Percentiles rank a stretch among this genome's conserved stretches.
Conservation (phyloP, 306 rosid species). For the Sechiopsis laciniata region DNA sequence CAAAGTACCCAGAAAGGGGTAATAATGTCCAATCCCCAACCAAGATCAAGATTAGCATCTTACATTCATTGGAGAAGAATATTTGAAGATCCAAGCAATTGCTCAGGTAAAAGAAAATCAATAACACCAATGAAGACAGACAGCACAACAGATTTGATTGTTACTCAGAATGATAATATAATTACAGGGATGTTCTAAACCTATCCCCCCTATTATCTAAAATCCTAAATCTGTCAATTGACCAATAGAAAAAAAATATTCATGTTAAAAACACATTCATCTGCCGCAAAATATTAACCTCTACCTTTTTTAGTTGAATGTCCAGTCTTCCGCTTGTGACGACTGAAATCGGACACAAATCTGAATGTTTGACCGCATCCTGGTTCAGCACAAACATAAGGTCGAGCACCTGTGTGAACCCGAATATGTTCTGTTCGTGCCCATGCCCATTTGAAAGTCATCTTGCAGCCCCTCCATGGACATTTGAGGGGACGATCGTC, state of each 20-base stretch:
- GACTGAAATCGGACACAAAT: constrained; percentile 96
- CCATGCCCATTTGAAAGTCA: constrained; percentile 99
- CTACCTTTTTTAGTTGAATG: constrained; percentile 71
- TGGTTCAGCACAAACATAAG: constrained; percentile 78
- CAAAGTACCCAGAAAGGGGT: constrained; percentile 1
- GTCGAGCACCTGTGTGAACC: constrained; percentile 94
- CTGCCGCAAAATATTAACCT: constrained; percentile 30
- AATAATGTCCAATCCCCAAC: constrained; percentile 20
- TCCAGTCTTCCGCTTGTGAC: constrained; percentile 97
- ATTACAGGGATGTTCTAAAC: constrained; percentile 59
- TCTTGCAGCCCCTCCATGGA: constrained; percentile 99
- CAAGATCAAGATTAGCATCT: constrained; percentile 33
- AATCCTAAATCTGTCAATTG: constrained; percentile 58
- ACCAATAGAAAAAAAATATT: constrained; percentile 40
- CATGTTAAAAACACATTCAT: constrained; percentile 34
- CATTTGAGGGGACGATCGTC: constrained; percentile 95
- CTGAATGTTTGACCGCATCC: constrained; percentile 93
- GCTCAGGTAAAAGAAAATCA: constrained; percentile 43
- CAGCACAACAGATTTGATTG: constrained; percentile 47
- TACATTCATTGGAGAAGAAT: constrained; percentile 32
- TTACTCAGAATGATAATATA: constrained; percentile 33
- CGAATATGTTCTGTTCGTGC: constrained; percentile 96
- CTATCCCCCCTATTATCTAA: constrained; percentile 32
- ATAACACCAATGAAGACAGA: constrained; percentile 50
- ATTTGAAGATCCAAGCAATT: constrained; percentile 59